These are phyloP conservation scores for Populus euphratica DNA, from an alignment of 345 rosid species.

Conservation along the genomic window DNA sequence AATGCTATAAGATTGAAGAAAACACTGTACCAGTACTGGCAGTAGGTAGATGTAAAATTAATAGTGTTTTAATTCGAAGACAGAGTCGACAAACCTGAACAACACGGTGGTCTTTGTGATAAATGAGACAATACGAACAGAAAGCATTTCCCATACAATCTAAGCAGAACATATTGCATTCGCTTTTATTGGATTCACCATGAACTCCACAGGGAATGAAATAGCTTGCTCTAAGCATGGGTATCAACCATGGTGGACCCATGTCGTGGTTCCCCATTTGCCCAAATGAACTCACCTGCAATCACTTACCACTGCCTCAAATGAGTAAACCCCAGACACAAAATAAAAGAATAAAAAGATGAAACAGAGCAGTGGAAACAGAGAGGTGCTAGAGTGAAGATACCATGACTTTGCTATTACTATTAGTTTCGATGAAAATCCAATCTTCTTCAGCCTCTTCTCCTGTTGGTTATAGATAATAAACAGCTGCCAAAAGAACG, in stretches of 20 bases:
- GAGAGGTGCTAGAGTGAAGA: background rate
- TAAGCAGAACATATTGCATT: constrained; percentile 85
- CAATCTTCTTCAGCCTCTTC: constrained; percentile 15
- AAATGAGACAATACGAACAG: constrained; percentile 62
- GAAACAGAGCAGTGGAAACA: background rate
- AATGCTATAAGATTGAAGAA: background rate
- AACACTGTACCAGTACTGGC: background rate
- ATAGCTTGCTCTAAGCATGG: constrained; percentile 69
- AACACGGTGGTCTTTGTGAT: constrained; percentile 66
- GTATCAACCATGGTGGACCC: constrained; percentile 69
- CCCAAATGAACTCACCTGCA: constrained; percentile 20
- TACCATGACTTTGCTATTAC: constrained; percentile 45
- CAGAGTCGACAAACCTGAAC: constrained; percentile 51
- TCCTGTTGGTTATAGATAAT: constrained; percentile 20
- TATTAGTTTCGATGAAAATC: background rate
- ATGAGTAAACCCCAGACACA: background rate
- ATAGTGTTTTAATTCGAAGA: background rate
- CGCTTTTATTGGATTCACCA: constrained; percentile 65
- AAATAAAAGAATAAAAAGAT: background rate
- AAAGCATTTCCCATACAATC: constrained; percentile 62
- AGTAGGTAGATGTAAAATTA: background rate
- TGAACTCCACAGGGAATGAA: constrained; percentile 62
- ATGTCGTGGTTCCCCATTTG: constrained; percentile 13
- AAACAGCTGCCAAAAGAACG: constrained; percentile 26
- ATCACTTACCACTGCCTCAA: background rate